Base-by-base conservation (phyloP, 1,139 yeast species). In the Debaryomyces sp. region DNA sequence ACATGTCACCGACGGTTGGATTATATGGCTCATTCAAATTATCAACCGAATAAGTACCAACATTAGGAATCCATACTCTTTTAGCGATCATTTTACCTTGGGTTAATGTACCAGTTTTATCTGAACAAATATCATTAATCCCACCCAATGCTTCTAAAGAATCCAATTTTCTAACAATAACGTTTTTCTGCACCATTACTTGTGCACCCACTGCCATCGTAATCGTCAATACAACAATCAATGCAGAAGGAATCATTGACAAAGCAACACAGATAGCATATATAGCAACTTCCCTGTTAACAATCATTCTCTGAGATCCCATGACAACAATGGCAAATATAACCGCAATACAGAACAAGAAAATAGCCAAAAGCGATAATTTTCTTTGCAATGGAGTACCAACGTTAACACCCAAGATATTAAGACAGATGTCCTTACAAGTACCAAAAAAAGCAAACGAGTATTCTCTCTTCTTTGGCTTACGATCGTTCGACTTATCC, bases 181-280 rank as follows among this genome's bases (percentile, higher is more conserved):
- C 95, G 60, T 86, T 74, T 59, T 85, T 79, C 43, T 70, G 66
- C 37, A 84, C 87, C 95, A 88, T 88, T 13, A 83, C 87, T 57
- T 85, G 86, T 34, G 95, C 88, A 22, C 95, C 95, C 52, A 87
- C 86, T 6, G 95, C 92, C 94, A 88, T 87, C 4, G 95, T 87
- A 53, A 88, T 87, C 13, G 95, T 87, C 52, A 88, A 77, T 18
- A 88, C 95, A 36, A 87, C 95, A 50, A 87, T 85, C 57, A 88
- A 75, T 1, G 92, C 84, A 3, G 92, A 87, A 2, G 95, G 96
- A 59, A 87, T 87, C 94, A 87, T 87, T 3, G 94, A 84, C 44
- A 87, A 73, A 1, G 94, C 94, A 46, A 85, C 89, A 67, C 91
- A 87, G 59, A 88, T 85, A 13, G 96, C 95, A 62, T 88, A 88